Evolutionary conservation across 2,329 filamentous ascomycete species (phyloP).

Genomic region (Falciphora oryzae): DNA sequence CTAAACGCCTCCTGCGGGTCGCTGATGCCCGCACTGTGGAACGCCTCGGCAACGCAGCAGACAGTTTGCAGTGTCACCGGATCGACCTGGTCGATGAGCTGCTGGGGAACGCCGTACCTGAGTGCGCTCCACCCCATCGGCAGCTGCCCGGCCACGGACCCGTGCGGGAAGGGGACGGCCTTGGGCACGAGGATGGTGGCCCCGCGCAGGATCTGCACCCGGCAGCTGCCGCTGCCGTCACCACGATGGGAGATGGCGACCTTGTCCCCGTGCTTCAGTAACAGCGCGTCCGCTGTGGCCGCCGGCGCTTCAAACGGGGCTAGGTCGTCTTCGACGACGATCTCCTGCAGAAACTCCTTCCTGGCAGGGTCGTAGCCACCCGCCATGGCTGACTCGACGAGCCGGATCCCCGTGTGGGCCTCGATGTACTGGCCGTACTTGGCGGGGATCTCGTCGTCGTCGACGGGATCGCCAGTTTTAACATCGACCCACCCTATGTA

Average conservation of each 20-base stretch:
- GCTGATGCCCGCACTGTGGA: slow-evolving; percentile 26
- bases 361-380: slow-evolving; percentile 20
- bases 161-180: slow-evolving; percentile 20
- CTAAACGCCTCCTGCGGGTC: slow-evolving; percentile 27
- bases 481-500: slow-evolving; percentile 53
- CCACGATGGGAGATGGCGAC: slow-evolving; percentile 19
- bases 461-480: slow-evolving; percentile 21
- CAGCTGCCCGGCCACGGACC: slow-evolving; percentile 26
- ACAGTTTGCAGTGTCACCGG: slow-evolving; percentile 27
- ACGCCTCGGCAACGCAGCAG: slow-evolving; percentile 26
- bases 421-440: slow-evolving; percentile 27
- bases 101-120: slow-evolving; percentile 29
- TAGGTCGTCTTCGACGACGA: slow-evolving; percentile 26
- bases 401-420: slow-evolving; percentile 27
- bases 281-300: slow-evolving; percentile 26
- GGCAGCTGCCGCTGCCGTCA: slow-evolving; percentile 17
- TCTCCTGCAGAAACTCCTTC: slow-evolving; percentile 27
- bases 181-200: slow-evolving; percentile 28
- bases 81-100: slow-evolving; percentile 30
- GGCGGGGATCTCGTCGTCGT: slow-evolving; percentile 24
- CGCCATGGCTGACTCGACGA: slow-evolving; percentile 22
- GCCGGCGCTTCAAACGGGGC: slow-evolving; percentile 25
- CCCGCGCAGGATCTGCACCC: slow-evolving; percentile 23
- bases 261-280: slow-evolving; percentile 26
- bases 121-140: slow-evolving; percentile 29